A percentile compares a stretch with the other conserved stretches of the same genome.
phyloP scores from a whole-genome alignment of 352 stramenopile species.

The Chrysophaeum taylorii region DNA sequence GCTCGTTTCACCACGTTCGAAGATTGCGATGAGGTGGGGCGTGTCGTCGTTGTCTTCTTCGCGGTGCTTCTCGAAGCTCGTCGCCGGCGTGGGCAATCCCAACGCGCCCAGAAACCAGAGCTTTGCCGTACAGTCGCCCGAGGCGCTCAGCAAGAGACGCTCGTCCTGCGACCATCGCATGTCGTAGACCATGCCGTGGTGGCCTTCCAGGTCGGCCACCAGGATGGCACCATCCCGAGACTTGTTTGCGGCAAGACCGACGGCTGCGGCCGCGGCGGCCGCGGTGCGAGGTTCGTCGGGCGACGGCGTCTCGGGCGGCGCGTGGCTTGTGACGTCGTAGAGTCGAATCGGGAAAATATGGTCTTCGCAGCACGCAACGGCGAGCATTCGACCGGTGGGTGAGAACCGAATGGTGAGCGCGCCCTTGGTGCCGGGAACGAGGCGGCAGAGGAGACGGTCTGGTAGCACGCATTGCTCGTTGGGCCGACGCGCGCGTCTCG shows the following conservation, averaged over 20 bases:
- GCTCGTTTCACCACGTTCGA: too few species aligned
- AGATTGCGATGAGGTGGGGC: too few species aligned
- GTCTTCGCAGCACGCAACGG: constrained; percentile 8
- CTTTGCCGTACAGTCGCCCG: constrained; percentile 10
- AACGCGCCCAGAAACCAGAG: constrained; percentile 14
- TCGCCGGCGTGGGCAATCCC: neutral
- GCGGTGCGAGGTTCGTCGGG: neutral
- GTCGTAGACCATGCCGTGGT: constrained; percentile 19
- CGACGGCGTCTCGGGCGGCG: neutral
- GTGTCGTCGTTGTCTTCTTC: constrained; percentile 3
- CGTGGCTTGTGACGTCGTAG: constrained; percentile 7
- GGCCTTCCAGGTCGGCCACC: constrained; percentile 12
- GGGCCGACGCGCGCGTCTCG: neutral
- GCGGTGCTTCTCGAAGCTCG: neutral
- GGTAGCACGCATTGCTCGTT: constrained; percentile 17
- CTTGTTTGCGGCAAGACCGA: neutral
- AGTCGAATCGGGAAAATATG: constrained; percentile 14
- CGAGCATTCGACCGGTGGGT: constrained; percentile 7
- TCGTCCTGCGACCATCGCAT: constrained; percentile 13
- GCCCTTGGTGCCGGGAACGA: neutral
- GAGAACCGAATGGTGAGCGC: constrained; percentile 19
- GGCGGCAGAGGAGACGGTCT: constrained; percentile 12
- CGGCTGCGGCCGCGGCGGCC: too few species aligned
- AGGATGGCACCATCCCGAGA: constrained; percentile 6
- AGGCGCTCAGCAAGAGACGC: constrained; percentile 13